Percentiles rank a stretch among this genome's conserved stretches.
Evolutionary conservation across 148 eudicot genomes (phyloP).

Genomic region (Spergularia marina): DNA sequence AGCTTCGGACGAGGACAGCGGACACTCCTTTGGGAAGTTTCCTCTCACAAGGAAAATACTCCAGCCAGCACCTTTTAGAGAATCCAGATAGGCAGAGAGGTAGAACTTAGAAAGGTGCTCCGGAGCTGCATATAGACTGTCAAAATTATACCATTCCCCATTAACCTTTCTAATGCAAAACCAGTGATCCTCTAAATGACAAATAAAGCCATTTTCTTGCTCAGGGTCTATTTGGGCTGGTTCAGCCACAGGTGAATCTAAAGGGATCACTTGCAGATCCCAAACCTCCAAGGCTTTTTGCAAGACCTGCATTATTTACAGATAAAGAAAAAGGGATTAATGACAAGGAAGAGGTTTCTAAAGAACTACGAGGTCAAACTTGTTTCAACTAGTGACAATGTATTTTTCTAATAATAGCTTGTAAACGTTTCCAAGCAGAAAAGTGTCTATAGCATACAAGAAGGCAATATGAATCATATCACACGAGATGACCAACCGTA

Average conservation of each 20-base stretch:
- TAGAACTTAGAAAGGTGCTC: slow-evolving; percentile 93
- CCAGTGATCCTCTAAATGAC: slow-evolving; percentile 95
- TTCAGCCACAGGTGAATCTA: slow-evolving; percentile 80
- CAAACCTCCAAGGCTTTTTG: slow-evolving; percentile 95
- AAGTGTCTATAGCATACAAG: neutral
- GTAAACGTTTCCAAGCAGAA: neutral
- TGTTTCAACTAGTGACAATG: neutral
- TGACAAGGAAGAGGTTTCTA: neutral
- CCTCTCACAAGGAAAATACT: slow-evolving; percentile 90
- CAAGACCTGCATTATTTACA: slow-evolving; percentile 56
- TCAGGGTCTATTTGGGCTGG: slow-evolving; percentile 91
- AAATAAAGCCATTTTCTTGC: slow-evolving; percentile 79
- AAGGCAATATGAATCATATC: neutral
- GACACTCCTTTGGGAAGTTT: slow-evolving; percentile 86
- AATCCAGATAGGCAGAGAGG: slow-evolving; percentile 82
- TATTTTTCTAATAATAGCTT: neutral
- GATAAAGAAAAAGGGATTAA: neutral
- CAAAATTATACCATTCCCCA: slow-evolving; percentile 95
- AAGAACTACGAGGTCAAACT: neutral
- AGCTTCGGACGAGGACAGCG: slow-evolving; percentile 65
- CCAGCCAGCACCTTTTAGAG: slow-evolving; percentile 85
- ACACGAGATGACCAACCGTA: too few relatives aligned
- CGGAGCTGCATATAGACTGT: slow-evolving; percentile 90
- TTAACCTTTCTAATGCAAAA: slow-evolving; percentile 95
- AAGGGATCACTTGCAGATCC: slow-evolving; percentile 90